Conservation (phyloP, 768 basidiomycete species). For the Xanthoconium stramineum region DNA sequence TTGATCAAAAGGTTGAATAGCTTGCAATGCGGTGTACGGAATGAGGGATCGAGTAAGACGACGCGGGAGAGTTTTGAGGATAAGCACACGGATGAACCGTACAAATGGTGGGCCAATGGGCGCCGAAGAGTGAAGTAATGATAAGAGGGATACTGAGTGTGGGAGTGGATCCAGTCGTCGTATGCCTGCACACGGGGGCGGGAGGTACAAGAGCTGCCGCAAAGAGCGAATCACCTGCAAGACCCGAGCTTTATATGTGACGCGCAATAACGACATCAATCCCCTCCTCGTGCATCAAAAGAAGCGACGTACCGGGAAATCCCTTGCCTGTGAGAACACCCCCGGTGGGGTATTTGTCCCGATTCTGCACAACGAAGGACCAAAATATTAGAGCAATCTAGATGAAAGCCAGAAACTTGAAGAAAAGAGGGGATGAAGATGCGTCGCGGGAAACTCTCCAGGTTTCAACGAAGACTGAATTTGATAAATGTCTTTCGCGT, state of each 20-base stretch:
- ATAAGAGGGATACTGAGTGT: neutral
- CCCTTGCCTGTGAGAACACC: constrained; percentile 20
- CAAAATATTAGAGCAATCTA: neutral
- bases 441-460: no score
- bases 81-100: neutral
- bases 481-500: neutral
- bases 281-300: constrained; percentile 25
- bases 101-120: neutral
- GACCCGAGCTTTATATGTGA: constrained; percentile 28
- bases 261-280: constrained; percentile 6
- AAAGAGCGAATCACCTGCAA: constrained; percentile 3
- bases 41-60: neutral
- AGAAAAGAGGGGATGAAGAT: no score
- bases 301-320: constrained; percentile 24
- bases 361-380: constrained; percentile 2
- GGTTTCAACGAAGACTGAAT: neutral
- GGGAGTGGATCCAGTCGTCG: constrained; percentile 15
- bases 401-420: neutral
- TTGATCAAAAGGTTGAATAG: neutral
- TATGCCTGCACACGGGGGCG: constrained; percentile 23
- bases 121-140: neutral
- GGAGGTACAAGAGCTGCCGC: constrained; percentile 10
- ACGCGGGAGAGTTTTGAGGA: neutral
- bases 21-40: neutral
- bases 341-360: neutral